Evolutionary conservation across 208 protist genomes (phyloP).

Genomic region (Wallacemonas sp.): DNA sequence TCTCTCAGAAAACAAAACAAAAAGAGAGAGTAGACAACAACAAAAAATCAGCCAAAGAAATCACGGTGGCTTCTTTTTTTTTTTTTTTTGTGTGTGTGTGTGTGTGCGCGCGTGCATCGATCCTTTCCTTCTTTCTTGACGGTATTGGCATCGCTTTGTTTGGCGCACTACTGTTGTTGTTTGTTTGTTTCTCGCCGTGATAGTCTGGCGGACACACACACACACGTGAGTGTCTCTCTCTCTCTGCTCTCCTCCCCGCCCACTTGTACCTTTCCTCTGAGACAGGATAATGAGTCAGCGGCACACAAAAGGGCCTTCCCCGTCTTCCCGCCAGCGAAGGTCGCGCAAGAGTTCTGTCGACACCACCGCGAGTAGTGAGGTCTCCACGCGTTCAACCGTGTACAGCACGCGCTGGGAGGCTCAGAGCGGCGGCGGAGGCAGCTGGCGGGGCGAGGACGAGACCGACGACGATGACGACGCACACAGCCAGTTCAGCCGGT

Average conservation of each 20-base stretch:
- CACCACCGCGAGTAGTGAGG: neutral
- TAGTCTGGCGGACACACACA: neutral
- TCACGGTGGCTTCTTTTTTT: constrained; percentile 12
- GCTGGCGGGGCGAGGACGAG: neutral
- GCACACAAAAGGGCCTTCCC: neutral
- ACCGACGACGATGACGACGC: constrained; percentile 3
- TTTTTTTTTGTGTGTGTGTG: neutral
- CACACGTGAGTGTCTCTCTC: neutral
- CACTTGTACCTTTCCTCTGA: too few relatives aligned
- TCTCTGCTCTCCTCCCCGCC: too few relatives aligned
- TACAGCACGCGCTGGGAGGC: constrained; percentile 1
- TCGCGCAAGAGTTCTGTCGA: neutral
- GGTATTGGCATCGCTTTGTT: too few relatives aligned
- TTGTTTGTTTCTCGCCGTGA: too few relatives aligned
- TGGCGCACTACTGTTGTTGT: too few relatives aligned
- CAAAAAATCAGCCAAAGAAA: neutral
- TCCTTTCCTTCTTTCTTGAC: neutral
- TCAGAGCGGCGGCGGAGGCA: neutral
- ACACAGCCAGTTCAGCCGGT: neutral
- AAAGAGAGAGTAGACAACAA: neutral
- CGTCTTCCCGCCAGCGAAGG: neutral
- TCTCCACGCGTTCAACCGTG: constrained; percentile 5
- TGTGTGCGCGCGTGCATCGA: neutral
- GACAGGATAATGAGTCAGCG: too few relatives aligned
- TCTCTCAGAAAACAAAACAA: neutral